Conservation (phyloP, 2,329 filamentous ascomycete species). For the Paracamarosporium sp. region DNA sequence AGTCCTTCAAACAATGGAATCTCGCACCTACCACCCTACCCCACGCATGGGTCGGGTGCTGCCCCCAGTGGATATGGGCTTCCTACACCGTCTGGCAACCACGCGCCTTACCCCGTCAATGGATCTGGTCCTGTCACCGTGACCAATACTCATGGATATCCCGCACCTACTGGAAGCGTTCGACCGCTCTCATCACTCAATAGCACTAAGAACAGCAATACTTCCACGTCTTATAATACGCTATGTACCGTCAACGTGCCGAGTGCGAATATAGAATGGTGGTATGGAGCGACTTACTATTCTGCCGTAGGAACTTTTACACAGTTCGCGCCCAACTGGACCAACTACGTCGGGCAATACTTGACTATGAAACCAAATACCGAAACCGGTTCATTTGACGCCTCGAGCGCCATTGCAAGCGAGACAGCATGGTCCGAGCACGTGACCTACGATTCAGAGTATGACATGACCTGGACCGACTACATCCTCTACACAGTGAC, state of each 20-base stretch:
- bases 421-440: slow-evolving; percentile 30
- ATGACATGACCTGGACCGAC: slow-evolving; percentile 25
- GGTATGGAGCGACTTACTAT: slow-evolving; percentile 38
- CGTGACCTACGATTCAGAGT: slow-evolving; percentile 28
- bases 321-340: slow-evolving; percentile 22
- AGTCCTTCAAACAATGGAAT: background rate
- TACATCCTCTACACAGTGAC: slow-evolving; percentile 32
- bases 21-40: background rate
- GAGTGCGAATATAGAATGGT: slow-evolving; percentile 41
- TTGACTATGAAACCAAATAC: slow-evolving; percentile 28
- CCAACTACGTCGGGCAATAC: slow-evolving; percentile 17
- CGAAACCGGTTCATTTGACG: slow-evolving; percentile 29
- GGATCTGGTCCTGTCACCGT: slow-evolving; percentile 1
- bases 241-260: slow-evolving; percentile 44
- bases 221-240: slow-evolving; percentile 14
- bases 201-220: slow-evolving; percentile 7
- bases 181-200: slow-evolving; percentile 13
- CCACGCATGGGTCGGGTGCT: slow-evolving; percentile 1
- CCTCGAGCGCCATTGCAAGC: slow-evolving; percentile 25
- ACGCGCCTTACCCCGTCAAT: slow-evolving; percentile 1
- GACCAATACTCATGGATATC: background rate
- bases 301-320: slow-evolving; percentile 28
- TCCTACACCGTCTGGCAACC: slow-evolving; percentile 14
- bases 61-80: slow-evolving; percentile 14
- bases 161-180: background rate